Evolutionary conservation across 352 stramenopile species (phyloP), one percentile per base, ranked within the genome.

Genomic region (Globisporangium cylindrosporum): DNA sequence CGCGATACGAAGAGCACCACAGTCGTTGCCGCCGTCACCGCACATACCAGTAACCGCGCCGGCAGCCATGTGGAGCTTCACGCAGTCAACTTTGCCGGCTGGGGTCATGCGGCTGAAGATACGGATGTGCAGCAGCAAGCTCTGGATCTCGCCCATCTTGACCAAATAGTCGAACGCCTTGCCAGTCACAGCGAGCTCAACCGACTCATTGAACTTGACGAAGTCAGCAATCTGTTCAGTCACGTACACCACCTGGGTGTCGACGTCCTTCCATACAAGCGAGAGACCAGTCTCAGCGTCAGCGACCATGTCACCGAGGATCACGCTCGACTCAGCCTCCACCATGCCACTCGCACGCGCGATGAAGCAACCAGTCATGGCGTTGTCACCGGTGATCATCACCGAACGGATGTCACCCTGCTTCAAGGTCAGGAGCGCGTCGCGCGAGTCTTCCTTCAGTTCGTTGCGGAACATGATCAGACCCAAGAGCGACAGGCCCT

Each of bases 391-490:
- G 1, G 93, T 97, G 55, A 97, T 91, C 85, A 98, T 97, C 9
- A 92, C 86, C 8, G 73, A 72, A 14, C 81, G 77, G 18, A 97
- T 80, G 58, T 93, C 84, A 48, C 89, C 93, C 59, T 81, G 70
- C 58, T 89, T 88, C n/a, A 97, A 74, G 38, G 84, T 84, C 59
- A 79, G 8, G 41, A 98, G 90, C 5, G 91, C 91, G 12, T 85
- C 78, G 29, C 73, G 73, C 38, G 90, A 93, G 64, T 97, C 88
- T 20, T 88, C 76, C 74, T 95, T 96, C 36, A 97, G 80, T 36
- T 89, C 77, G 59, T 98, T 98, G 64, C 89, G 84, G 82, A 97
- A 98, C 62, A 93, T 90, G 46, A 97, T 84, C 9, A 97, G 76
- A 53, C 93, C 92, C 24, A 91, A 56, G 56, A 97, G 84, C 14